A percentile compares a stretch with the other conserved stretches of the same genome.
Conservation (phyloP, 2,329 filamentous ascomycete species). For the Claviceps citrina region DNA sequence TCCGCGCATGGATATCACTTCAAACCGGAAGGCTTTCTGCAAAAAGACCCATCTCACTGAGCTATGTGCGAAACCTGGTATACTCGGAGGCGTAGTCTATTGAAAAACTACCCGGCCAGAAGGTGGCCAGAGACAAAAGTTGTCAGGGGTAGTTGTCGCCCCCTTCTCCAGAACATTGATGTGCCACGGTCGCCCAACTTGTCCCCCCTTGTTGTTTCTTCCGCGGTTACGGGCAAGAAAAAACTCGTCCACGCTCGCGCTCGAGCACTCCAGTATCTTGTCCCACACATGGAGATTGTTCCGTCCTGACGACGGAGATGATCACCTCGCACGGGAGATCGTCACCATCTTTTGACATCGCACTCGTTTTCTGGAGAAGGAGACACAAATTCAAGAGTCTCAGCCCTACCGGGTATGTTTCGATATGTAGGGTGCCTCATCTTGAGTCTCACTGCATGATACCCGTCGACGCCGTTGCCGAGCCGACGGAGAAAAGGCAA, state of each 20-base stretch:
- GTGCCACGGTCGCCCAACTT: neutral
- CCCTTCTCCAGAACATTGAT: too few relatives aligned
- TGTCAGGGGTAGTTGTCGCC: too few relatives aligned
- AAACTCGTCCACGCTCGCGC: too few relatives aligned
- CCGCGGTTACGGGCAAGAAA: neutral
- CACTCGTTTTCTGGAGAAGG: neutral
- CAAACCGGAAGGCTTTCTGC: neutral
- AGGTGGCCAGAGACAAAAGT: too few relatives aligned
- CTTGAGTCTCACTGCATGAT: constrained; percentile 8
- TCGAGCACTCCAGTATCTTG: constrained; percentile 5
- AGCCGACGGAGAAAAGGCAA: constrained; percentile 1
- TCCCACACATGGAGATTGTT: constrained; percentile 4
- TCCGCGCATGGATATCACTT: neutral
- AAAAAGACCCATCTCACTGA: neutral
- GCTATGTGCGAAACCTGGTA: too few relatives aligned
- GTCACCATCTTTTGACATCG: constrained; percentile 1
- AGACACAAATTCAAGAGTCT: constrained; percentile 5
- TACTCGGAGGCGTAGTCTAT: too few relatives aligned
- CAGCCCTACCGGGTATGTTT: constrained; percentile 8
- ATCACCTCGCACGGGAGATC: constrained; percentile 7
- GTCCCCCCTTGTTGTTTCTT: neutral
- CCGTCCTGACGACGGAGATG: constrained; percentile 3
- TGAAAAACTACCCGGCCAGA: too few relatives aligned
- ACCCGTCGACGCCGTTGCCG: constrained; percentile 5
- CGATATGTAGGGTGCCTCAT: constrained; percentile 5